Evolutionary conservation across 2,329 filamentous ascomycete genomes (phyloP).

Genomic region (Microdochium nivale): DNA sequence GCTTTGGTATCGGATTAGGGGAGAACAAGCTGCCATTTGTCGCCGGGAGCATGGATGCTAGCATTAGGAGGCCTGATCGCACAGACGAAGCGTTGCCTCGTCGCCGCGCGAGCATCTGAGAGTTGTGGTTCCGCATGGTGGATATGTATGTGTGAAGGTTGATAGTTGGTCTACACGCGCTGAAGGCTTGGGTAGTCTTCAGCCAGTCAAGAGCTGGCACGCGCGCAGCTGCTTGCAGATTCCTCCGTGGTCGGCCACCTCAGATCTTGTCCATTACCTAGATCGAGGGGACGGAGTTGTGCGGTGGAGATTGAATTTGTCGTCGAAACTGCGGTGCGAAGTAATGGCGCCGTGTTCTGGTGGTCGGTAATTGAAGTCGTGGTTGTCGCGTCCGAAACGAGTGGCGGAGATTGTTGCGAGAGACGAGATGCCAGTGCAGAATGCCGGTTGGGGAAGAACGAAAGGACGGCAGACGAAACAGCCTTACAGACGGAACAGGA

Average conservation of each 20-base stretch:
- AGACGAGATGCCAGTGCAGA: not conserved
- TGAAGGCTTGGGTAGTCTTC: not conserved
- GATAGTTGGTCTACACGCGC: not conserved
- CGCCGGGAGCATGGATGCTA: not conserved
- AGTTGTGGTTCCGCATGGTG: not conserved
- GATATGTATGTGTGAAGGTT: no score
- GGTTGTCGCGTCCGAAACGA: not conserved
- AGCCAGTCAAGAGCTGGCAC: not conserved
- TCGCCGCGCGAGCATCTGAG: constrained; percentile 15
- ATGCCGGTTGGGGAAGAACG: not conserved
- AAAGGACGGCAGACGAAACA: not conserved
- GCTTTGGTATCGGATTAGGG: constrained; percentile 53
- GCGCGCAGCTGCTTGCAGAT: not conserved
- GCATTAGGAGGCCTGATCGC: not conserved
- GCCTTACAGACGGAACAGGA: not conserved
- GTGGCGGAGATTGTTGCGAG: not conserved
- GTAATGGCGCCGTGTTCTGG: not conserved
- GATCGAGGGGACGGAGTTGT: no score
- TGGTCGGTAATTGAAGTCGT: not conserved
- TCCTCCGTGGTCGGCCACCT: not conserved
- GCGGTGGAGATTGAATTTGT: no score
- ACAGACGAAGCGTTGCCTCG: constrained; percentile 5
- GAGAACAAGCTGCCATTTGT: constrained; percentile 13
- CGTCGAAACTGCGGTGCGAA: not conserved
- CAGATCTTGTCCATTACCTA: not conserved